Conservation (phyloP, 129 eudicot genomes). For the Flaveria bidentis region DNA sequence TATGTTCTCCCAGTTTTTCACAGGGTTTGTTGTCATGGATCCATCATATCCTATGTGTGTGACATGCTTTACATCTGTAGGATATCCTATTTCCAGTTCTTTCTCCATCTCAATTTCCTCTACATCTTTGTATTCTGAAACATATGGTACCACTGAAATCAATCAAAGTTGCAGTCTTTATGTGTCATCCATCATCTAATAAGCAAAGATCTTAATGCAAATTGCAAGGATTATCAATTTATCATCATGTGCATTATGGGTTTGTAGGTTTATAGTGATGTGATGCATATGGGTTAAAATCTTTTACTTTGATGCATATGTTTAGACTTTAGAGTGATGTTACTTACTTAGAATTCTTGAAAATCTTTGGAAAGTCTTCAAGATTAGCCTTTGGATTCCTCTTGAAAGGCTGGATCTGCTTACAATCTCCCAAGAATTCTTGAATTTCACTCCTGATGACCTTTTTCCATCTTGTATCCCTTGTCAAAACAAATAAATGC, state of each 20-base stretch:
- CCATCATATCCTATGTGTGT: constrained; percentile 93
- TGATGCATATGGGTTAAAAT: background rate
- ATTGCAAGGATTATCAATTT: background rate
- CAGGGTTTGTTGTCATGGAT: constrained; percentile 52
- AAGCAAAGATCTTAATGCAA: background rate
- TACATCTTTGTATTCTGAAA: constrained; percentile 51
- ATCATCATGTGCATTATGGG: background rate
- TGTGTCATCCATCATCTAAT: too few species aligned
- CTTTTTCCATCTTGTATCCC: constrained; percentile 33
- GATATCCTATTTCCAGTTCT: constrained; percentile 85
- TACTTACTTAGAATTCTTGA: constrained; percentile 65
- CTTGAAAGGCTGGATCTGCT: constrained; percentile 44
- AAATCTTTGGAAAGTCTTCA: constrained; percentile 45
- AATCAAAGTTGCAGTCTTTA: background rate
- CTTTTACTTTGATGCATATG: background rate
- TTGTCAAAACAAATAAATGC: background rate
- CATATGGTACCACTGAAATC: background rate
- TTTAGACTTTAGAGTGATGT: background rate
- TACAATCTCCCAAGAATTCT: constrained; percentile 40
- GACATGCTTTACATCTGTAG: constrained; percentile 90
- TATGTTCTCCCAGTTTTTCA: constrained; percentile 52
- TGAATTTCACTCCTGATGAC: constrained; percentile 35
- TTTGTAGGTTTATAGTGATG: background rate
- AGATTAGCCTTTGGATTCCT: constrained; percentile 51
- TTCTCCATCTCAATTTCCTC: constrained; percentile 38